A percentile compares a stretch with the other conserved stretches of the same genome.
These are phyloP conservation scores for Parasarocladium wereldwijsianum DNA, from an alignment of 2,329 filamentous ascomycete genomes.

Conservation along the genomic window DNA sequence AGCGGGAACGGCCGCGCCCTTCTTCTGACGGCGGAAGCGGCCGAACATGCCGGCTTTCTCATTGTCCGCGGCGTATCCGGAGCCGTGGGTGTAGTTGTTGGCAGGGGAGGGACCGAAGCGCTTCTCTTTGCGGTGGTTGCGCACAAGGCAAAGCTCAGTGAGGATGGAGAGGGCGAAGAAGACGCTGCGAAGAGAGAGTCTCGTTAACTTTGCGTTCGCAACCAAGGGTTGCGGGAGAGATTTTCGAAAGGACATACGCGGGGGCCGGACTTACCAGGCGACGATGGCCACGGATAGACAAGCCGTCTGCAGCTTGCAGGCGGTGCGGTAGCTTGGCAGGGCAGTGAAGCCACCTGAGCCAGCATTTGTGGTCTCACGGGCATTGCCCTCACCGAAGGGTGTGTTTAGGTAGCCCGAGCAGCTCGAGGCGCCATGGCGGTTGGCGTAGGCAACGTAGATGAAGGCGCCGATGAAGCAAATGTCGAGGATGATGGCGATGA, in stretches of 20 bases:
- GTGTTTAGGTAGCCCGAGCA: conserved; percentile 49
- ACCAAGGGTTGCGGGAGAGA: too few species aligned
- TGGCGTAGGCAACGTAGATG: conserved; percentile 68
- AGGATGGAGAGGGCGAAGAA: conserved; percentile 63
- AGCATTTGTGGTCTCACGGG: conserved; percentile 29
- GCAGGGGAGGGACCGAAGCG: conserved; percentile 40
- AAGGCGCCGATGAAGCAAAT: conserved; percentile 62
- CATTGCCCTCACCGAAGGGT: conserved; percentile 51
- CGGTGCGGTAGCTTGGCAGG: conserved; percentile 31
- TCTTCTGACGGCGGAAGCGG: conserved; percentile 17
- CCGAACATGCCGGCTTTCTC: conserved; percentile 15
- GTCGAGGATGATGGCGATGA: conserved; percentile 62
- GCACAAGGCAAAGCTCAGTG: conserved; percentile 52
- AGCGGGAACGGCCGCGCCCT: conserved; percentile 7
- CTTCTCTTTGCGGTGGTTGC: conserved; percentile 61
- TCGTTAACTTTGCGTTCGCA: too few species aligned
- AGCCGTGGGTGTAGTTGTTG: conserved; percentile 45
- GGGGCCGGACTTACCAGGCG: conserved; percentile 42
- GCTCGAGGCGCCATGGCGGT: conserved; percentile 48
- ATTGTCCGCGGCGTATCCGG: conserved; percentile 8
- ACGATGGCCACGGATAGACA: conserved; percentile 66
- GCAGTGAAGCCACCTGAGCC: conserved; percentile 29
- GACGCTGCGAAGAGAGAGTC: conserved; percentile 35
- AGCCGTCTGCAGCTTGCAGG: conserved; percentile 65
- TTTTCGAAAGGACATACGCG: too few species aligned